Base-by-base conservation (phyloP, 208 protist genomes). In the Zelonia costaricensis region DNA sequence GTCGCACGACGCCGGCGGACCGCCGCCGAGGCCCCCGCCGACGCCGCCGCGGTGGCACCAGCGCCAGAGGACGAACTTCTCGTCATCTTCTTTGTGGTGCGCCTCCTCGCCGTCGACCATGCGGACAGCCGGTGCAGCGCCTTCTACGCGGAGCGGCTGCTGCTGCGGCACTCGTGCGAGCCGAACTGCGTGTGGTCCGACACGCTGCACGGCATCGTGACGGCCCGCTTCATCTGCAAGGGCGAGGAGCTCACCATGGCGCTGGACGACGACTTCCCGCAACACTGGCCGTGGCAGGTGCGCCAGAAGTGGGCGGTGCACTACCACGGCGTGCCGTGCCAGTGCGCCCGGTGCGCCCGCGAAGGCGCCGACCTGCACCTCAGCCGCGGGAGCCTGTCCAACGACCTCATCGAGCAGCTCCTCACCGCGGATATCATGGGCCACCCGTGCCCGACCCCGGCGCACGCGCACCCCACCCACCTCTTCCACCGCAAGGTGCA, bases 151-250 rank as follows among this genome's bases (percentile, higher is more conserved):
- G 69, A 80, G 65, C 52, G 62, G 4, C 38, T 78, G 16, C 55
- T 74, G 25, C 61, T 84, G 13, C 78, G 78, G 3, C 78, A 84
- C 66, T 84, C 78, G 8, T 84, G 78, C 46, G 73, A 80, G 62
- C 69, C 78, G 13, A 84, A 84, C 59, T 84, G 78, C 40, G 31
- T 64, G 2, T 84, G 78, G 78, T 76, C 69, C 31, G 63, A 69
- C 16, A 66, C 53, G 6, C 61, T 62, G 20, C 64, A 35, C 45
- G 42, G 39, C 45, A 61, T 77, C 25, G 48, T 73, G 28, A 84
- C 78, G 9, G 56, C 63, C 35, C 78, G 78, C 20, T 84, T 74
- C 48, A 70, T 84, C 46, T 74, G 51, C 60, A 80, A 77, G 30
- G 78, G 78, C n/a, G 78, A 84, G 67, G 78, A 84, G 69, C 56